phyloP scores from a whole-genome alignment of 2,329 filamentous ascomycete species.

The Fusarium sp. region DNA sequence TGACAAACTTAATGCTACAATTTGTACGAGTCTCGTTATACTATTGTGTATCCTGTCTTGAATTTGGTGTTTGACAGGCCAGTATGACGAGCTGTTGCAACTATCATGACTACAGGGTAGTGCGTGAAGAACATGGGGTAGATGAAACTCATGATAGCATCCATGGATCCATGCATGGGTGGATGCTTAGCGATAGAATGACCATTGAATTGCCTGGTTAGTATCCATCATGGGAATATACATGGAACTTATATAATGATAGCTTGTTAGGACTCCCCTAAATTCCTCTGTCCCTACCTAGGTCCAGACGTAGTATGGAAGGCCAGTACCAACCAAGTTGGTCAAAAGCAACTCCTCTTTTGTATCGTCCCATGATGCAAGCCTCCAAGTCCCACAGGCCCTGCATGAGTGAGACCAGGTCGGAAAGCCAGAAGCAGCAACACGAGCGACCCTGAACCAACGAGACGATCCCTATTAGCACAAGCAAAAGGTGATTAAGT shows the following conservation, averaged over 20 bases:
- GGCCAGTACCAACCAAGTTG: not conserved
- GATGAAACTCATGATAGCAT: not conserved
- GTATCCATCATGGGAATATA: not conserved
- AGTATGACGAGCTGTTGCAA: not conserved
- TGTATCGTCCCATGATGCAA: not conserved
- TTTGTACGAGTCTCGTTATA: not conserved
- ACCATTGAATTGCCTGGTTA: not conserved
- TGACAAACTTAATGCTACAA: slow-evolving; percentile 40
- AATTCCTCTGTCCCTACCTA: not conserved
- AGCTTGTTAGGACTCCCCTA: not conserved
- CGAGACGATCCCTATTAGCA: slow-evolving; percentile 27
- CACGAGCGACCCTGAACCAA: slow-evolving; percentile 20
- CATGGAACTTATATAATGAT: not conserved
- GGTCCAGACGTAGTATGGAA: no score
- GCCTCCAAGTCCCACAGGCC: slow-evolving; percentile 21
- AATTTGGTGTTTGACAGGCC: not conserved
- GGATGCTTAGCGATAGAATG: not conserved
- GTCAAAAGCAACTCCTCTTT: not conserved
- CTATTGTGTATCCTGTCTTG: not conserved
- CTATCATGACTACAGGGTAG: slow-evolving; percentile 1
- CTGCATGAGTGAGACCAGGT: slow-evolving; percentile 20
- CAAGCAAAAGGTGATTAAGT: not conserved
- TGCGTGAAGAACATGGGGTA: not conserved
- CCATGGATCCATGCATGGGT: not conserved
- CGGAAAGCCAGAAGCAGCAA: not conserved